Base-by-base conservation (phyloP, 345 rosid species). In the Lumnitzera littorea region DNA sequence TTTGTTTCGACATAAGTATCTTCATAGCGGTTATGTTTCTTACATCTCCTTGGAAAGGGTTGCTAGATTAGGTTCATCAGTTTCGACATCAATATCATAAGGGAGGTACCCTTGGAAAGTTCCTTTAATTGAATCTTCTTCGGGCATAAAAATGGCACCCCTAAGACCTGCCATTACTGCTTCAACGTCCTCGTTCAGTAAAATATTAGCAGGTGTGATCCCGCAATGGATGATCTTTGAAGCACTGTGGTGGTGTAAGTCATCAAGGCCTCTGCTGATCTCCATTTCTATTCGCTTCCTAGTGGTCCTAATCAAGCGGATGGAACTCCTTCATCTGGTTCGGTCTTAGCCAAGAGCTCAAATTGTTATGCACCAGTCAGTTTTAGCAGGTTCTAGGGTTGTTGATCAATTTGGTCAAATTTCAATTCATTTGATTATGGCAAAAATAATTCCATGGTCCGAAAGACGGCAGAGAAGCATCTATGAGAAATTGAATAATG, bases 211-310 rank as follows among this genome's bases (percentile, higher is more conserved):
- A 11, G 31, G 15, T 10, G 41, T 2, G 20, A 62, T 43, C 43
- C 31, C 2, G 8, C 53, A 46, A 36, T 47, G 66, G 12, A 46
- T 6, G 52, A 46, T 46, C 11, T 31, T 13, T 8, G 36, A 17
- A 12, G 47, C 46, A 24, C 24, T 11, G 9, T 46, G 50, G 16
- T 46, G 11, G 47, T 62, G 66, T 24, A 62, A 29, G 46, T 62
- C 52, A 55, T 13, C 13, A 8, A 62, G 0, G 1, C 59, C 66
- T 15, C 58, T 62, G 20, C 58, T 58, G 5, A 58, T 58, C 36
- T 52, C 66, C 58, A 62, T 5, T 15, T 58, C 66, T 12, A 62
- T 53, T 13, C 52, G 58, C 66, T 53, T 62, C 43, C 66, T 24
- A 8, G 51, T 46, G 31, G 31, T 5, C 31, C 31, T 24, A 52